These are phyloP conservation scores for Coffea humblotiana DNA, from an alignment of 305 asterid species.

Conservation along the genomic window DNA sequence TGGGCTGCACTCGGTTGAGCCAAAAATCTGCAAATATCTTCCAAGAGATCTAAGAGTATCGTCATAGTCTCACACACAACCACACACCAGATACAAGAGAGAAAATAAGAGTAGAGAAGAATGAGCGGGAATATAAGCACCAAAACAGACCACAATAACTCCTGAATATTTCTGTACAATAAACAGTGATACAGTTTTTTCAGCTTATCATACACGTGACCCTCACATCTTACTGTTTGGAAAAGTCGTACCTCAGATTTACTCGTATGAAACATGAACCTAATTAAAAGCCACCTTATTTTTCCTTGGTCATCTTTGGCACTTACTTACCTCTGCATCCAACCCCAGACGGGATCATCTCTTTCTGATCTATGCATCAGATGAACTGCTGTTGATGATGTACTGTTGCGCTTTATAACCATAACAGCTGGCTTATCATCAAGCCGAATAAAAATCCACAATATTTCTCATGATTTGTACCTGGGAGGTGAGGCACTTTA, in stretches of 20 bases:
- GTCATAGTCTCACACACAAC: neutral
- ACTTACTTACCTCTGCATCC: neutral
- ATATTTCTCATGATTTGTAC: constrained; percentile 69
- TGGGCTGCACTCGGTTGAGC: neutral
- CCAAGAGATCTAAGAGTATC: neutral
- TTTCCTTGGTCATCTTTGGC: neutral
- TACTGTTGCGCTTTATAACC: neutral
- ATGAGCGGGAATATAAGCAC: neutral
- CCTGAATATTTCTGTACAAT: constrained; percentile 9
- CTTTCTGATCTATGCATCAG: neutral
- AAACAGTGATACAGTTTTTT: neutral
- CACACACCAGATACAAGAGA: neutral
- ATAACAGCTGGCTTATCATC: neutral
- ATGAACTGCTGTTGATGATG: neutral
- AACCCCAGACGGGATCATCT: neutral
- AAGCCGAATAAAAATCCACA: constrained; percentile 37
- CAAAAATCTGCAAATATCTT: neutral
- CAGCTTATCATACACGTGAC: constrained; percentile 4
- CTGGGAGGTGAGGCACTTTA: constrained; percentile 70
- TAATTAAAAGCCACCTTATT: neutral
- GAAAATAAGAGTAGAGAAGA: neutral
- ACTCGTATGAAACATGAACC: neutral
- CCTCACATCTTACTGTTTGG: neutral
- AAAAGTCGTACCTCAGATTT: neutral
- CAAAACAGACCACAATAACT: neutral